A percentile compares a stretch with the other conserved stretches of the same genome.
These are phyloP conservation scores for Pterulicium gracile DNA, from an alignment of 1,284 basidiomycete genomes.

Conservation along the genomic window DNA sequence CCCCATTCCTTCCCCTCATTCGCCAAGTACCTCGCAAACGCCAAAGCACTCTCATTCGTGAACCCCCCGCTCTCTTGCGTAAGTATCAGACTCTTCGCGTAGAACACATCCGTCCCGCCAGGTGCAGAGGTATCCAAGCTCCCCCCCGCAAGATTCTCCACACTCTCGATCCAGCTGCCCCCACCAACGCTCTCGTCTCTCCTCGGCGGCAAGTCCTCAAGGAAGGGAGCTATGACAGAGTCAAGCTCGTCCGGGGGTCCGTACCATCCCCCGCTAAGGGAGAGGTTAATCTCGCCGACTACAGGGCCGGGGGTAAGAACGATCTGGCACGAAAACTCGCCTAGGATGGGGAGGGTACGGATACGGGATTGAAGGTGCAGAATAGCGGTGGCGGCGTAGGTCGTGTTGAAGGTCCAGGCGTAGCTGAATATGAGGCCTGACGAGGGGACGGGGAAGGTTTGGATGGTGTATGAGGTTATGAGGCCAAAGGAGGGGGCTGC, in stretches of 20 bases:
- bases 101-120: conserved; percentile 31
- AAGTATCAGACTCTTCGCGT: conserved; percentile 32
- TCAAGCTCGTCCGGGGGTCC: background rate
- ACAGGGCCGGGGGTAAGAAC: background rate
- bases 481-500: background rate
- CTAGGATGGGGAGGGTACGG: background rate
- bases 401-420: background rate
- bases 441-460: background rate
- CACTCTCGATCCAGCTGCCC: background rate
- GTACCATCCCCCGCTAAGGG: background rate
- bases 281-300: background rate
- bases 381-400: background rate
- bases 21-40: conserved; percentile 23
- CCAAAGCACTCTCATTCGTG: conserved; percentile 18
- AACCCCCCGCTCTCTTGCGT: conserved; percentile 23
- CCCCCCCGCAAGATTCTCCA: background rate
- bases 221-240: background rate
- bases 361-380: background rate
- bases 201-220: background rate
- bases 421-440: background rate
- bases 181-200: background rate
- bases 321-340: background rate
- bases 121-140: conserved; percentile 15
- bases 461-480: background rate
- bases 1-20: conserved; percentile 20